Conservation (phyloP, 23 red algal genomes). For the Chondrus crispus region DNA sequence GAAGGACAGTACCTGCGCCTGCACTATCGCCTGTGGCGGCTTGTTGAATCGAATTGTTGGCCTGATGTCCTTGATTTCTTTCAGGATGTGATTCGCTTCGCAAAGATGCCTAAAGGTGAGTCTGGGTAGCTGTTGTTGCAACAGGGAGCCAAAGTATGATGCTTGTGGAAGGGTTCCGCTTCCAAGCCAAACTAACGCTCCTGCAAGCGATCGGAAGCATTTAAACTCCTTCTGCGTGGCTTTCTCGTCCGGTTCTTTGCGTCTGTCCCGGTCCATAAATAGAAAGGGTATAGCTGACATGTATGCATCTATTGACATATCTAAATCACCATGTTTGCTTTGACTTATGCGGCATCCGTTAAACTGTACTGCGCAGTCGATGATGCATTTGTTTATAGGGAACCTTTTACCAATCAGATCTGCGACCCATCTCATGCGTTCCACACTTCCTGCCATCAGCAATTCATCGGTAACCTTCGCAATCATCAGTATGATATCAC, state of each 20-base stretch:
- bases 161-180: background rate
- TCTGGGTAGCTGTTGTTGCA: background rate
- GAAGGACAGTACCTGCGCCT: background rate
- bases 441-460: background rate
- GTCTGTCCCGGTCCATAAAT: background rate
- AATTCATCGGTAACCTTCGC: background rate
- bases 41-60: background rate
- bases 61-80: background rate
- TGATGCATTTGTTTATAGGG: background rate
- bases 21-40: background rate
- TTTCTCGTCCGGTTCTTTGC: background rate
- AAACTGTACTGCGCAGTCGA: background rate
- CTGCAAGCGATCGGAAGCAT: background rate
- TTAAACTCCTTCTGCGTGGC: background rate
- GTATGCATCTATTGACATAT: background rate
- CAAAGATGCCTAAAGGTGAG: background rate
- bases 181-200: background rate
- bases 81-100: background rate
- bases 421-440: background rate
- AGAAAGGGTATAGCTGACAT: background rate
- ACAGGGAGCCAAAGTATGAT: background rate
- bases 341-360: background rate
- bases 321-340: background rate
- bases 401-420: background rate
- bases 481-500: background rate